These are phyloP conservation scores for Hibiscus trionum DNA, from an alignment of 345 rosid species.

Conservation along the genomic window DNA sequence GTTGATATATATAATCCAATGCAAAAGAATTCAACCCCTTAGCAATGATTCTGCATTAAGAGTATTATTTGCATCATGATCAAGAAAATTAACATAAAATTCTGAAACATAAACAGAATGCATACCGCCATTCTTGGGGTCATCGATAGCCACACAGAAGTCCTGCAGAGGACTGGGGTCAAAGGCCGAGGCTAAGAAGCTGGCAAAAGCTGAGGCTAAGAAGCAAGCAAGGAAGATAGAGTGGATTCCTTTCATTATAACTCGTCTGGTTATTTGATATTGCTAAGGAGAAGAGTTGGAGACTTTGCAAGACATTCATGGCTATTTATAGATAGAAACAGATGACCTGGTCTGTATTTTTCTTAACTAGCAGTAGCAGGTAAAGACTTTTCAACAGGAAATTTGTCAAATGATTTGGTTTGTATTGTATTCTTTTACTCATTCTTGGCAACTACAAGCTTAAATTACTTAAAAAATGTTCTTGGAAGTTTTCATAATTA, in stretches of 20 bases:
- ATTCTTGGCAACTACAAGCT: too few species aligned
- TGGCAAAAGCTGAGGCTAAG: not conserved
- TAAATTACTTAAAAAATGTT: too few species aligned
- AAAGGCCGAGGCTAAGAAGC: too few species aligned
- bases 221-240: not conserved
- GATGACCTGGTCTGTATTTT: not conserved
- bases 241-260: not conserved
- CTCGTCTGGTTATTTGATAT: not conserved
- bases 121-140: not conserved
- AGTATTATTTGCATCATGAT: not conserved
- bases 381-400: not conserved
- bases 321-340: not conserved
- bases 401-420: not conserved
- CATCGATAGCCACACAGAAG: constrained; percentile 1
- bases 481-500: too few species aligned
- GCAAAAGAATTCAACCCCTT: not conserved
- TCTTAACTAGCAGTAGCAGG: not conserved
- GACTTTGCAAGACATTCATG: not conserved
- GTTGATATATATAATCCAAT: not conserved
- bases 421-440: too few species aligned
- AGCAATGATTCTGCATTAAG: not conserved
- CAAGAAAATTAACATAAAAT: not conserved
- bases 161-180: constrained; percentile 9
- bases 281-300: not conserved
- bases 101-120: not conserved